Evolutionary conservation across 2,329 filamentous ascomycete species (phyloP).

Genomic region (Trichoderma sp.): DNA sequence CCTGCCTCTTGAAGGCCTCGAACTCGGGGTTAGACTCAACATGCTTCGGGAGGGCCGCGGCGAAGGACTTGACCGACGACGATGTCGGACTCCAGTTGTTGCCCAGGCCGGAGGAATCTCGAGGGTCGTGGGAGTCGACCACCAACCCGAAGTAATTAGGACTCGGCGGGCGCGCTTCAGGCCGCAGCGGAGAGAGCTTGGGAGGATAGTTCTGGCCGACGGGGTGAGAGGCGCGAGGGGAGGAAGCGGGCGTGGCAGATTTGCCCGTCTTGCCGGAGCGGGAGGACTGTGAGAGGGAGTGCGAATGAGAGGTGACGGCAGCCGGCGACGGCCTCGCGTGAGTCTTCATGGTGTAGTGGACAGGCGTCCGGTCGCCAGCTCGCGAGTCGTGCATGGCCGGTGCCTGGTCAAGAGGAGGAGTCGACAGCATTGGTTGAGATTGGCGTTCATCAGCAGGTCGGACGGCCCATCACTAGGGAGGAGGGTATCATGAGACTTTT

Average conservation of each 20-base stretch:
- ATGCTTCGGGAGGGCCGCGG: conserved; percentile 67
- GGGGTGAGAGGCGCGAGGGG: conserved; percentile 55
- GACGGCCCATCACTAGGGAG: conserved; percentile 19
- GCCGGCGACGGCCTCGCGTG: conserved; percentile 44
- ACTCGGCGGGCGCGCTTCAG: conserved; percentile 58
- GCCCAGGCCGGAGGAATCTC: conserved; percentile 66
- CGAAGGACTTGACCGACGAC: conserved; percentile 71
- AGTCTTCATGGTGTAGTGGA: conserved; percentile 54
- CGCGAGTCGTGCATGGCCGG: conserved; percentile 41
- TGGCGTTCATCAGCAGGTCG: conserved; percentile 16
- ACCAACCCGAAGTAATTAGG: conserved; percentile 87
- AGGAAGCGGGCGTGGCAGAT: conserved; percentile 55
- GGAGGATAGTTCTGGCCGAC: conserved; percentile 59
- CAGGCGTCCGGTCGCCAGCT: conserved; percentile 41
- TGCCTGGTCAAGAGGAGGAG: conserved; percentile 20
- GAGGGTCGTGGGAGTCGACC: conserved; percentile 63
- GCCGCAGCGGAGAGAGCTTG: conserved; percentile 49
- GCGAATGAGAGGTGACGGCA: conserved; percentile 38
- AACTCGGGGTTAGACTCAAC: conserved; percentile 80
- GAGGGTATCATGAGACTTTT: neutral
- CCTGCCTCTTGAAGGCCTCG: conserved; percentile 74
- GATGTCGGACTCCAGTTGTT: conserved; percentile 76
- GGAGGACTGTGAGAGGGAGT: conserved; percentile 47
- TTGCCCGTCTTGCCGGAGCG: conserved; percentile 46
- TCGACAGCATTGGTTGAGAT: conserved; percentile 23